Conservation (phyloP, 176 grass and related monocot genomes). For the Poa annua region DNA sequence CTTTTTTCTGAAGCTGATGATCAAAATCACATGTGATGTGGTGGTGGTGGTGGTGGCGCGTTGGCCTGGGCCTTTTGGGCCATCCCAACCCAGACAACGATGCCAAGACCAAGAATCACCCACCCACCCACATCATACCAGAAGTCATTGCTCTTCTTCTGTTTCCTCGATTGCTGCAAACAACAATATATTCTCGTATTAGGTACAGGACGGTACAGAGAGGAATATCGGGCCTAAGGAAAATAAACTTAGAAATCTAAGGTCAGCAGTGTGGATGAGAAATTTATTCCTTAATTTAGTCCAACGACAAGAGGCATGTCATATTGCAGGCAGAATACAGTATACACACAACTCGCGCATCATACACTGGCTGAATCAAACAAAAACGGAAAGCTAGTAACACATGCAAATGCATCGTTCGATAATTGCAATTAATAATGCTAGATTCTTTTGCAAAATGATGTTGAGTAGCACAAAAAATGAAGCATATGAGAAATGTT, state of each 20-base stretch:
- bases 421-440: background rate
- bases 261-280: background rate
- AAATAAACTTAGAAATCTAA: background rate
- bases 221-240: background rate
- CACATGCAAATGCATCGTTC: background rate
- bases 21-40: slow-evolving; percentile 37
- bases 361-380: background rate
- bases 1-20: background rate
- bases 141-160: slow-evolving; percentile 67
- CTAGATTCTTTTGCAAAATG: background rate
- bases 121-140: slow-evolving; percentile 73
- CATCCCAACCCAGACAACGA: slow-evolving; percentile 55
- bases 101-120: slow-evolving; percentile 64
- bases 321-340: background rate
- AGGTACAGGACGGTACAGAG: background rate
- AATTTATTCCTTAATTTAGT: background rate
- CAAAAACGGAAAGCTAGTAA: background rate
- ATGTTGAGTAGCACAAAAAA: background rate
- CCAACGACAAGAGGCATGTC: background rate
- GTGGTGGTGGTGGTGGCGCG: background rate
- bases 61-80: slow-evolving; percentile 42
- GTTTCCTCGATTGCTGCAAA: slow-evolving; percentile 66
- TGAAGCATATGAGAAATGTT: background rate
- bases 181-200: slow-evolving; percentile 16
- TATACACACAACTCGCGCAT: background rate